Conservation (phyloP, 371 early-diverging fungal genomes). For the Circinella umbellata region DNA sequence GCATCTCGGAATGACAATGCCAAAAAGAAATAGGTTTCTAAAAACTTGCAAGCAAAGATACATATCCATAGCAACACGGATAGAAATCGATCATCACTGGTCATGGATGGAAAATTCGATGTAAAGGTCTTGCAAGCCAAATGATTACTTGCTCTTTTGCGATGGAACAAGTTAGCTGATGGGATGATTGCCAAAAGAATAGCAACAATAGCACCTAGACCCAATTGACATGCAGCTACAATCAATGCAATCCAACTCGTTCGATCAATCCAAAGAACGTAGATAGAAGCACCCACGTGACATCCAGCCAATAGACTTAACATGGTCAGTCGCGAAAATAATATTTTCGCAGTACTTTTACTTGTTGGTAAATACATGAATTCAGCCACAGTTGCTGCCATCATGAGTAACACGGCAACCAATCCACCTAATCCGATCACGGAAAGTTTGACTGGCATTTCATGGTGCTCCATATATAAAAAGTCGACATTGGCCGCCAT, state of each 20-base stretch:
- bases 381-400: constrained; percentile 71
- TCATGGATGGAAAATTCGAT: constrained; percentile 75
- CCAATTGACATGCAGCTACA: constrained; percentile 67
- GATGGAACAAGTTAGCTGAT: constrained; percentile 64
- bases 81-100: constrained; percentile 65
- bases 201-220: constrained; percentile 69
- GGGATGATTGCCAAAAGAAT: constrained; percentile 69
- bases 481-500: constrained; percentile 77
- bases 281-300: constrained; percentile 71
- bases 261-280: constrained; percentile 54
- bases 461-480: constrained; percentile 48
- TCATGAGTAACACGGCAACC: constrained; percentile 68
- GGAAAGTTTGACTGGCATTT: constrained; percentile 60
- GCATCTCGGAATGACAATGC: constrained; percentile 83
- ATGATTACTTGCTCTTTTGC: constrained; percentile 34
- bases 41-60: constrained; percentile 78
- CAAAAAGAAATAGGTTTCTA: constrained; percentile 85
- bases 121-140: constrained; percentile 79
- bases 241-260: constrained; percentile 49
- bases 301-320: constrained; percentile 61
- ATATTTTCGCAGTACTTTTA: constrained; percentile 55
- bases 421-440: constrained; percentile 77
- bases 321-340: constrained; percentile 61
- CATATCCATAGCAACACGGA: constrained; percentile 80
- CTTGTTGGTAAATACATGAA: constrained; percentile 68